Percentiles rank a stretch among this genome's conserved stretches.
phyloP scores from a whole-genome alignment of 129 eudicot genomes.

The Glebionis coronaria region DNA sequence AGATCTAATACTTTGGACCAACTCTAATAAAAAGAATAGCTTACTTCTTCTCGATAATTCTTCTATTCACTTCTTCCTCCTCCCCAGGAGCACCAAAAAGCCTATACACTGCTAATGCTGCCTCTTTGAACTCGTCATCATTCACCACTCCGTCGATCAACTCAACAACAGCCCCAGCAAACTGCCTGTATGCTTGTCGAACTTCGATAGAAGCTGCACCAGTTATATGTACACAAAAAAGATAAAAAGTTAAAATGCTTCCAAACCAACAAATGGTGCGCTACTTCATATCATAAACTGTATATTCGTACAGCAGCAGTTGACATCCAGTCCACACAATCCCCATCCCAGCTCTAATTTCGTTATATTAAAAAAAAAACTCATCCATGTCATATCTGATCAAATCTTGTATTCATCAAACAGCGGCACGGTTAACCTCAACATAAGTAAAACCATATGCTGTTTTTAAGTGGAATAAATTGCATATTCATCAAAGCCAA shows the following conservation, averaged over 20 bases:
- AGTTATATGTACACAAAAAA: conserved; percentile 16
- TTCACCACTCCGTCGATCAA: conserved; percentile 66
- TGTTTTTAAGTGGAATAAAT: background rate
- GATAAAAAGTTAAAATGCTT: conserved; percentile 9
- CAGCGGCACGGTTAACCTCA: too few relatives aligned
- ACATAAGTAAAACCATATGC: too few relatives aligned
- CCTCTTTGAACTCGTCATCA: conserved; percentile 81
- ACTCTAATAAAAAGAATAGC: conserved; percentile 18
- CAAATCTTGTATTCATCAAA: too few relatives aligned
- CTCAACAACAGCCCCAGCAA: conserved; percentile 77
- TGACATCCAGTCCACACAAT: too few relatives aligned
- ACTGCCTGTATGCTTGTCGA: conserved; percentile 79
- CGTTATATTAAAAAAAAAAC: too few relatives aligned
- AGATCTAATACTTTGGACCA: background rate
- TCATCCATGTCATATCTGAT: too few relatives aligned
- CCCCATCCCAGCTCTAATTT: too few relatives aligned
- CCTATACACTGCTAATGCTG: conserved; percentile 58
- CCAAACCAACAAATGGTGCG: conserved; percentile 5
- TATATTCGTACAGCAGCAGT: background rate
- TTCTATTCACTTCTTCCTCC: conserved; percentile 41
- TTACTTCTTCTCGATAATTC: conserved; percentile 63
- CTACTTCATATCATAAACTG: conserved; percentile 6
- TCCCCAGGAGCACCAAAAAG: conserved; percentile 41
- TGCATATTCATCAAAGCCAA: background rate
- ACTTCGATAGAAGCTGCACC: conserved; percentile 74